Percentiles rank a stretch among this genome's conserved stretches.
phyloP scores from a whole-genome alignment of 345 rosid species.

The Pelargonium nanum region DNA sequence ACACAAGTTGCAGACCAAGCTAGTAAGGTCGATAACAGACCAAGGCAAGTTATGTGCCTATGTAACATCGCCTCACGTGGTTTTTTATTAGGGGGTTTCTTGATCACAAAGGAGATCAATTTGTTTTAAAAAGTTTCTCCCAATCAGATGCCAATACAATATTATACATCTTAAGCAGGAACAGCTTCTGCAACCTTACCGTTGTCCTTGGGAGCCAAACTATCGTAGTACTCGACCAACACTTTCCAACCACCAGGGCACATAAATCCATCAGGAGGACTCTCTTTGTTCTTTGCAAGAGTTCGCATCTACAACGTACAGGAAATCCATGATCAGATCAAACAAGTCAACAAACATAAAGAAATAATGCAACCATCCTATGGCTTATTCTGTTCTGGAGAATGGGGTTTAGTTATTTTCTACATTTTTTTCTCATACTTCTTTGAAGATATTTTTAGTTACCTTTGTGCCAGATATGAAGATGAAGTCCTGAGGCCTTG shows the following conservation, averaged over 20 bases:
- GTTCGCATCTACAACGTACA: constrained; percentile 59
- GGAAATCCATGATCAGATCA: constrained; percentile 6
- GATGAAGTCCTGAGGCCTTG: constrained; percentile 76
- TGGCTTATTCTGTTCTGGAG: no score
- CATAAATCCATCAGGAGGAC: constrained; percentile 93
- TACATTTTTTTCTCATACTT: no score
- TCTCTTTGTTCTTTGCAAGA: constrained; percentile 90
- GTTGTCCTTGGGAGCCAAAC: constrained; percentile 38
- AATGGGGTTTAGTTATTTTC: no score
- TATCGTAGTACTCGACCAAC: constrained; percentile 77
- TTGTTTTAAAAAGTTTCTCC: no score
- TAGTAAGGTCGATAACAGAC: no score
- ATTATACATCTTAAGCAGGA: constrained; percentile 27
- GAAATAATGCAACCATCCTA: no score
- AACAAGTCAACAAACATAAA: background rate
- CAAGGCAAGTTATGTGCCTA: no score
- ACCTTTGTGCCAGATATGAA: constrained; percentile 98
- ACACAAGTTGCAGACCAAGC: no score
- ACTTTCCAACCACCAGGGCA: constrained; percentile 96
- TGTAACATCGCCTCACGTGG: no score
- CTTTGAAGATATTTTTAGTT: background rate
- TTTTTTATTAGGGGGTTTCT: no score
- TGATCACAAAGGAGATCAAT: no score
- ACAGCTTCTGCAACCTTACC: constrained; percentile 53
- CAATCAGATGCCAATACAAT: no score